Percentiles rank a stretch among this genome's conserved stretches.
phyloP scores from a whole-genome alignment of 495 filamentous ascomycete species.

The Neurospora sp. region DNA sequence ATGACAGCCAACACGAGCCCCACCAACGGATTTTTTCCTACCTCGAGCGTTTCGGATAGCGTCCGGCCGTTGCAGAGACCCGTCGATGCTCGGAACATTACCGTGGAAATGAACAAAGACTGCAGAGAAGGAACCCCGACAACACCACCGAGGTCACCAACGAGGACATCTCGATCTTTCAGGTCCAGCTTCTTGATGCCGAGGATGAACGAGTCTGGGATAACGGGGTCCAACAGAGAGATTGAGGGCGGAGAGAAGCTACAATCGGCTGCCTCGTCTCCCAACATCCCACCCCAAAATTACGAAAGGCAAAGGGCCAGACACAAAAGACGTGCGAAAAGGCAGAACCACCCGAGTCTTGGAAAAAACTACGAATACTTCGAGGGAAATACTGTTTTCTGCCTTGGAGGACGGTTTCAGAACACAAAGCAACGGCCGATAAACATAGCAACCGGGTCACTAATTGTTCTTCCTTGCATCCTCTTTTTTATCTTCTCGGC shows the following conservation, averaged over 20 bases:
- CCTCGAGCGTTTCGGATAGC: slow-evolving; percentile 63
- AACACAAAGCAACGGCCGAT: slow-evolving; percentile 86
- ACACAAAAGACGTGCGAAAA: slow-evolving; percentile 6
- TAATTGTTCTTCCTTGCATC: slow-evolving; percentile 63
- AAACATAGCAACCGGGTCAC: slow-evolving; percentile 74
- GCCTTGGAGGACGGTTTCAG: slow-evolving; percentile 70
- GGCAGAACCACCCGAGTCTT: slow-evolving; percentile 20
- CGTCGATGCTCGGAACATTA: slow-evolving; percentile 40
- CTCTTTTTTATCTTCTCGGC: slow-evolving; percentile 85
- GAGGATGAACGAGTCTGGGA: slow-evolving; percentile 30
- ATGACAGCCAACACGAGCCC: slow-evolving; percentile 67
- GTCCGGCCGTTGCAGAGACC: slow-evolving; percentile 53
- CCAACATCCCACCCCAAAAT: slow-evolving; percentile 37
- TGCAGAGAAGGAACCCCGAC: slow-evolving; percentile 43
- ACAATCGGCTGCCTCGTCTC: slow-evolving; percentile 66
- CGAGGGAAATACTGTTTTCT: slow-evolving; percentile 83
- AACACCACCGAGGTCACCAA: slow-evolving; percentile 15
- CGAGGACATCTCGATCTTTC: slow-evolving; percentile 65
- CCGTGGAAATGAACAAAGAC: slow-evolving; percentile 44
- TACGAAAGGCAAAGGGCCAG: slow-evolving; percentile 15
- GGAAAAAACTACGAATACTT: slow-evolving; percentile 83
- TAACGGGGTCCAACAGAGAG: slow-evolving; percentile 40
- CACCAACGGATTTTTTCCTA: slow-evolving; percentile 51
- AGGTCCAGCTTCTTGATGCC: slow-evolving; percentile 56
- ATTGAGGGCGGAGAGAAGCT: slow-evolving; percentile 63